These are phyloP conservation scores for Trichosporon coremiiforme DNA, from an alignment of 1,284 basidiomycete species.

Conservation along the genomic window DNA sequence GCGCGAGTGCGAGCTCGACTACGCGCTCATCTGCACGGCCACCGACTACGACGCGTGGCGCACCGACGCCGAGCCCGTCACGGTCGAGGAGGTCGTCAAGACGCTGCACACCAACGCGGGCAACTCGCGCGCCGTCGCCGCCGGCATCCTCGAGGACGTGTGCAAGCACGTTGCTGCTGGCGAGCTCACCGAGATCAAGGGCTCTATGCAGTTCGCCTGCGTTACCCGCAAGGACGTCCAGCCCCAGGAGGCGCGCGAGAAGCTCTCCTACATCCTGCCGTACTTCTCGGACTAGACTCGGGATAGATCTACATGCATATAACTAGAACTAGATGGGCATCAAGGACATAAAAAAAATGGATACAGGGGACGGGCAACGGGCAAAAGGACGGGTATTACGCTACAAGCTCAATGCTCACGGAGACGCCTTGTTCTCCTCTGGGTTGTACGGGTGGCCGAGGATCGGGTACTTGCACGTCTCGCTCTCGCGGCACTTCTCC, in stretches of 20 bases:
- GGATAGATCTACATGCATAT: neutral
- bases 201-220: conserved; percentile 79
- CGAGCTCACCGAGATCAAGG: conserved; percentile 68
- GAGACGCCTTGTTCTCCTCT: neutral
- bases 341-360: too few species aligned
- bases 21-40: conserved; percentile 84
- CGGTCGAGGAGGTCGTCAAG: conserved; percentile 79
- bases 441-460: neutral
- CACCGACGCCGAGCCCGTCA: conserved; percentile 75
- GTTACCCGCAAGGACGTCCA: conserved; percentile 71
- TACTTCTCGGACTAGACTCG: conserved; percentile 45
- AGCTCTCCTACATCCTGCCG: conserved; percentile 77
- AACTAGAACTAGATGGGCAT: neutral
- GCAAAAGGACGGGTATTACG: too few species aligned
- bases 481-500: neutral
- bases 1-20: conserved; percentile 88
- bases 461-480: neutral
- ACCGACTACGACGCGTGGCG: conserved; percentile 93
- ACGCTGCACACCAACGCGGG: conserved; percentile 82
- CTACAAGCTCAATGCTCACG: too few species aligned
- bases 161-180: conserved; percentile 64
- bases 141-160: conserved; percentile 75
- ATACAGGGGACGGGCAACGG: too few species aligned
- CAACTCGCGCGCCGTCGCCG: conserved; percentile 70
- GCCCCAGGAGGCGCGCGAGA: conserved; percentile 68